Base-by-base conservation (phyloP, 2,329 filamentous ascomycete genomes). In the Berkeleyomyces rouxiae region DNA sequence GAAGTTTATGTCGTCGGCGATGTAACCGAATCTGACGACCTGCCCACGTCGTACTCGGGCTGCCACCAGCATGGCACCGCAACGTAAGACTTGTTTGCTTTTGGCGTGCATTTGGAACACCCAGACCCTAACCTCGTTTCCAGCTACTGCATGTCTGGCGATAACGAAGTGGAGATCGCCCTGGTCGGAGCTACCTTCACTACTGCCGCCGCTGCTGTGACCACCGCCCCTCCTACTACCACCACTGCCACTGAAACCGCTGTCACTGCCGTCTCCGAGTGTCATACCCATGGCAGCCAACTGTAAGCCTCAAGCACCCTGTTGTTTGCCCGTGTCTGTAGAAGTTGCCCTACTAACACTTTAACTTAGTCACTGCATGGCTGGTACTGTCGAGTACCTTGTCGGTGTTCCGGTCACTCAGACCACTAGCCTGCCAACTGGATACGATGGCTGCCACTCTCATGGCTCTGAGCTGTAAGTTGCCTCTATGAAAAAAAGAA, bases 391-490 rank as follows among this genome's bases (percentile, higher is more conserved):
- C 0, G 76, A 78, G 68, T 79, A 75, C 61, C 66, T 72, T 43
- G 72, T 78, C 31, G 72, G 74, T 59, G 72, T 75, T 2, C 77
- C 78, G 5, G 74, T 76, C 2, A 86, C 80, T 3, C 77, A 76
- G 16, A 82, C 79, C 1, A 76, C 77, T 55, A 77, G 79, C 58
- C 71, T 82, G 16, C 82, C 85, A 1, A 74, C 83, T 0, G 73
- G 79, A 61, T 87, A 83, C 68, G 87, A 83, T 0, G 81, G 73
- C 62, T 88, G 86, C 69, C 85, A 89, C 70, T 68, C 72, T 0
- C 84, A 88, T 71, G 83, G 75, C 13, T 68, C 71, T 3, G 76
- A 83, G 55, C 76, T 77, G 82, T 87, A 74, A 67, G 79, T 53
- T 6, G 11, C 10, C 13, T 37, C 6, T 55, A 7, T 23, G 23